Evolutionary conservation across 257 asterid genomes (phyloP).

Genomic region (Rubia yunnanensis): DNA sequence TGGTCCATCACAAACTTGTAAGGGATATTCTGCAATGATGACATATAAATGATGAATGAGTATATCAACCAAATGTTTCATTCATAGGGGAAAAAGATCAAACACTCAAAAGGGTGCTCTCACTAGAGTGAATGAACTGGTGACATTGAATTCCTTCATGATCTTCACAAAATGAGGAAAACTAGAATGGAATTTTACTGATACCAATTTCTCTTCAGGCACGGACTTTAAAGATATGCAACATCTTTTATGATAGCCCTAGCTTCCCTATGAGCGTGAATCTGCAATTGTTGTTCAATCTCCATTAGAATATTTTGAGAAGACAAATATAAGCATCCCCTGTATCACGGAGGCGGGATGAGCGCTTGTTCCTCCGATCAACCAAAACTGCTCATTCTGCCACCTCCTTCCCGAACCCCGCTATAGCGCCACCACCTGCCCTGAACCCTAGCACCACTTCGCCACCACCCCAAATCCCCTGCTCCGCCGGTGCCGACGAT

Average conservation of each 20-base stretch:
- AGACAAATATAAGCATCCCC: not conserved
- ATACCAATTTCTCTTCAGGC: slow-evolving; percentile 92
- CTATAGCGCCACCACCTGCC: too few species aligned
- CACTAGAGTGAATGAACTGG: slow-evolving; percentile 90
- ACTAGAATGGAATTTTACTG: slow-evolving; percentile 57
- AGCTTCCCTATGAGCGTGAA: slow-evolving; percentile 39
- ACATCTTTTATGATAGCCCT: slow-evolving; percentile 61
- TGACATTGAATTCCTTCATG: slow-evolving; percentile 83
- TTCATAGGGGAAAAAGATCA: not conserved
- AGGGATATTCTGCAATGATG: slow-evolving; percentile 61
- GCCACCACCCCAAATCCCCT: too few species aligned
- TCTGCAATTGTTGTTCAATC: slow-evolving; percentile 36
- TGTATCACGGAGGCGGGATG: too few species aligned
- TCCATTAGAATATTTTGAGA: slow-evolving; percentile 12
- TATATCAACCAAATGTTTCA: not conserved
- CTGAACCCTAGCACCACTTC: too few species aligned
- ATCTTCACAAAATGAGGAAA: slow-evolving; percentile 79
- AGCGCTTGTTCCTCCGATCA: too few species aligned
- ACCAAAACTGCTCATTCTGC: too few species aligned
- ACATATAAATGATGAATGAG: slow-evolving; percentile 4
- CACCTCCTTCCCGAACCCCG: too few species aligned
- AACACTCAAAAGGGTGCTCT: slow-evolving; percentile 20
- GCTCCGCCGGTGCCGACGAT: too few species aligned
- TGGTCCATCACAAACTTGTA: slow-evolving; percentile 75
- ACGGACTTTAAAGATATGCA: slow-evolving; percentile 80